Percentiles rank a stretch among this genome's conserved stretches.
Evolutionary conservation across 208 protist genomes (phyloP).

Genomic region (Tritrichomonas musculus): DNA sequence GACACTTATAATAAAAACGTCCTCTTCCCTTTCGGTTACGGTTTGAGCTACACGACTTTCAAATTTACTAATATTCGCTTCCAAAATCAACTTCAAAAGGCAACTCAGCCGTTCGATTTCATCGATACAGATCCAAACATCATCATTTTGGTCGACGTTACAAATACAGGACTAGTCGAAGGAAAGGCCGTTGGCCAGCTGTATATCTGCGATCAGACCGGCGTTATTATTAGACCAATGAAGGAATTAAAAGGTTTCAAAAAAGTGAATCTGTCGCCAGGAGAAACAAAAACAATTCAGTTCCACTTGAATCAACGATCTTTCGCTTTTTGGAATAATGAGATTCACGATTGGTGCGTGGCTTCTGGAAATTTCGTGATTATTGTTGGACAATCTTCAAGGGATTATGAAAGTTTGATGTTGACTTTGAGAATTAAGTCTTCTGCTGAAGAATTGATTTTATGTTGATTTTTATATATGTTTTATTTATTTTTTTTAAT

Average conservation of each 20-base stretch:
- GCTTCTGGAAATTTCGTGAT: too few species aligned
- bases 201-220: neutral
- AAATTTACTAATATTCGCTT: conserved; percentile 32
- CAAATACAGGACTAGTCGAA: neutral
- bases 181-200: conserved; percentile 28
- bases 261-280: neutral
- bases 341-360: too few species aligned
- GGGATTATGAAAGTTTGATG: too few species aligned
- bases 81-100: too few species aligned
- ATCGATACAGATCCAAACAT: neutral
- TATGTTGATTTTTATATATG: too few species aligned
- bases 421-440: too few species aligned
- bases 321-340: too few species aligned
- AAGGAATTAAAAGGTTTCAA: conserved; percentile 27
- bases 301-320: neutral
- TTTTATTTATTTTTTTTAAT: too few species aligned
- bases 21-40: conserved; percentile 46
- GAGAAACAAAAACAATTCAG: neutral
- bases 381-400: too few species aligned
- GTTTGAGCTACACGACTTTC: conserved; percentile 43
- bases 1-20: neutral
- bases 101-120: neutral
- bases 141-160: too few species aligned
- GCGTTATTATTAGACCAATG: neutral
- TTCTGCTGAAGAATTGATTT: too few species aligned